Base-by-base conservation (phyloP, 2,329 filamentous ascomycete species). In the Cercospora zeae-maydis region DNA sequence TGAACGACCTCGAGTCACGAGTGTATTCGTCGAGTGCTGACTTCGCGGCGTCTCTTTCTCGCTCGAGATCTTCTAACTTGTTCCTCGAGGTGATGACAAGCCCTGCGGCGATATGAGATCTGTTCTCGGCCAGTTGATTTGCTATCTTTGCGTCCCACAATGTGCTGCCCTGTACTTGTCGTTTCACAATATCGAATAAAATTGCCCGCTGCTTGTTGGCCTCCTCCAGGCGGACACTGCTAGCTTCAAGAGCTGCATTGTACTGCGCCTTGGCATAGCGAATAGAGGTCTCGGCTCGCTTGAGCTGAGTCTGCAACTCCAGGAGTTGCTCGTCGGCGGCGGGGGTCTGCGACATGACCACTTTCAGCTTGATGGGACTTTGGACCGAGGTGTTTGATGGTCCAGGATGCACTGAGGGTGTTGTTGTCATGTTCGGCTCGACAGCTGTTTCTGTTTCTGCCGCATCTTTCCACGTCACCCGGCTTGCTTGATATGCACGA, bases 351-450 rank as follows among this genome's bases (percentile, higher is more conserved):
- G 57, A 16, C 34, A 57, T 42, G 0, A 33, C 54, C 54, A 57
- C 37, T 14, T 42, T 59, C 9, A 59, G 21, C 21, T 21, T 52
- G 30, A 19, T 36, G 13, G 42, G 42, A 36, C n/a, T 24, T 51
- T 42, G 24, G 47, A 24, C 21, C 13, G 37, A n/a, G n/a, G 5
- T 27, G 30, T 19, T 34, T 27, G 39, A 16, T 51, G 42, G 16
- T 30, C 19, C 14, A 16, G 19, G 24, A 31, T 30, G 34, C 13
- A 37, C 36, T 31, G 54, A 31, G 21, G 53, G 14, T 57, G 42
- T 52, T 51, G 57, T 36, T 51, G 57, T 59, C 57, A 59, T 59
- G 57, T 51, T 52, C 39, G 16, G 13, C n/a, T 57, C 19, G 33
- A 16, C 34, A 39, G 54, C 49, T 53, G 36, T 24, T 42, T 57